Percentiles rank a stretch among this genome's conserved stretches.
Conservation (phyloP, 1,284 basidiomycete species). For the Sanghuangporus sanghuang region DNA sequence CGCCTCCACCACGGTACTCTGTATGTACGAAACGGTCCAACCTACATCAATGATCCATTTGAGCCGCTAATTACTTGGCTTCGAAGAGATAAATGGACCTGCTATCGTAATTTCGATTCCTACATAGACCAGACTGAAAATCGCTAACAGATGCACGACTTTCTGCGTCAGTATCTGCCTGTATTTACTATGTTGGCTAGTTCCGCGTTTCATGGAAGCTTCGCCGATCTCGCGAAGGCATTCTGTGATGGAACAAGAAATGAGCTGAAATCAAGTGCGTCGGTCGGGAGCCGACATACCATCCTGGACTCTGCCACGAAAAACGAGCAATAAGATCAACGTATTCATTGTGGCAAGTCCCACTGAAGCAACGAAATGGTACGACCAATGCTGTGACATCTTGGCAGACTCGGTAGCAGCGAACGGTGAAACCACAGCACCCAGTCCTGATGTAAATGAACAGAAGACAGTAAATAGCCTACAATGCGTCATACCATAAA, state of each 20-base stretch:
- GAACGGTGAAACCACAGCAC: slow-evolving; percentile 56
- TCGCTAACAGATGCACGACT: slow-evolving; percentile 51
- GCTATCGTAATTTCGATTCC: slow-evolving; percentile 64
- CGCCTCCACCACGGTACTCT: slow-evolving; percentile 23
- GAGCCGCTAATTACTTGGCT: background rate
- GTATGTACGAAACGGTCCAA: slow-evolving; percentile 27
- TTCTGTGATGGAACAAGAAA: background rate
- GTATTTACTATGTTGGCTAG: slow-evolving; percentile 27
- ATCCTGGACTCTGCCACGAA: slow-evolving; percentile 24
- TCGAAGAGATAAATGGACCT: slow-evolving; percentile 24
- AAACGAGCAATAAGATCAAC: slow-evolving; percentile 39
- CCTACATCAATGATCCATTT: slow-evolving; percentile 12
- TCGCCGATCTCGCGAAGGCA: background rate
- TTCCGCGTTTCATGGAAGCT: background rate
- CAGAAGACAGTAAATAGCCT: background rate
- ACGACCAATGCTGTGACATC: slow-evolving; percentile 44
- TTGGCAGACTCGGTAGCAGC: slow-evolving; percentile 59
- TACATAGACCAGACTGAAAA: slow-evolving; percentile 61
- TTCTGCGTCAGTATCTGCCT: slow-evolving; percentile 47
- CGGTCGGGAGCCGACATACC: slow-evolving; percentile 33
- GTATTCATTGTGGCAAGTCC: slow-evolving; percentile 47
- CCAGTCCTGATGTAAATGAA: slow-evolving; percentile 28
- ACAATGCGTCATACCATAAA: slow-evolving; percentile 32
- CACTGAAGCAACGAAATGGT: slow-evolving; percentile 60
- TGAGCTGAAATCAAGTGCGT: slow-evolving; percentile 41